A percentile compares a stretch with the other conserved stretches of the same genome.
Conservation (phyloP, 352 stramenopile species). For the Phytopythium vexans region DNA sequence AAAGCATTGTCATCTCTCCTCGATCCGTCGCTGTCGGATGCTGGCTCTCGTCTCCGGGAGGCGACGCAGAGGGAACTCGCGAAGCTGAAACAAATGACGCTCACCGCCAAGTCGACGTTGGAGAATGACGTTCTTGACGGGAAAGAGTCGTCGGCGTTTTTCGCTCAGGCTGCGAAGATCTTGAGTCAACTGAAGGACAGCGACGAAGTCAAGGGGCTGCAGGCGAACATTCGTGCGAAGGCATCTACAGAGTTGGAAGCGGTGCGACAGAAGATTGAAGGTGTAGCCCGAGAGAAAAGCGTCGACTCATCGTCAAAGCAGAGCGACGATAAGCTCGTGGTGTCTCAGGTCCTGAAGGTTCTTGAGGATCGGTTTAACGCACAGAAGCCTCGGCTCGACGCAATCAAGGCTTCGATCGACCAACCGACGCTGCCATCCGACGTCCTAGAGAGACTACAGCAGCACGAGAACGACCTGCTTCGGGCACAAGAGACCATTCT, state of each 20-base stretch:
- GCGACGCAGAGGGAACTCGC: slow-evolving; percentile 46
- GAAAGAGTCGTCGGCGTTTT: slow-evolving; percentile 57
- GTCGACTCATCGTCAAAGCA: slow-evolving; percentile 8
- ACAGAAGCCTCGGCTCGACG: slow-evolving; percentile 38
- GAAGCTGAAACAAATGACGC: slow-evolving; percentile 52
- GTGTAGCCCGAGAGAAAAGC: slow-evolving; percentile 7
- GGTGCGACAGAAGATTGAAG: slow-evolving; percentile 20
- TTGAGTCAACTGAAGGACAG: slow-evolving; percentile 63
- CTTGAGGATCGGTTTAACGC: slow-evolving; percentile 48
- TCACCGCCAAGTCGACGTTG: slow-evolving; percentile 50
- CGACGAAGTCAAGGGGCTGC: slow-evolving; percentile 47
- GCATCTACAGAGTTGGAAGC: slow-evolving; percentile 43
- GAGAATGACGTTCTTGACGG: slow-evolving; percentile 68
- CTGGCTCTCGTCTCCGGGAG: slow-evolving; percentile 42
- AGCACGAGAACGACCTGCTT: slow-evolving; percentile 54
- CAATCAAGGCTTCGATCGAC: slow-evolving; percentile 34
- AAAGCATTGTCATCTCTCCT: slow-evolving; percentile 49
- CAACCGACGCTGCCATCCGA: slow-evolving; percentile 38
- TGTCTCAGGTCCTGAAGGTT: slow-evolving; percentile 63
- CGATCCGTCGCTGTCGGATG: slow-evolving; percentile 61
- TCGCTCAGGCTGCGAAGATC: slow-evolving; percentile 53
- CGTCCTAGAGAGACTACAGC: slow-evolving; percentile 48
- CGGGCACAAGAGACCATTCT: slow-evolving; percentile 54
- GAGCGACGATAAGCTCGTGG: slow-evolving; percentile 42
- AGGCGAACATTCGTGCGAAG: slow-evolving; percentile 37